phyloP scores from a whole-genome alignment of 2,329 filamentous ascomycete species.

The Coniella lustricola region DNA sequence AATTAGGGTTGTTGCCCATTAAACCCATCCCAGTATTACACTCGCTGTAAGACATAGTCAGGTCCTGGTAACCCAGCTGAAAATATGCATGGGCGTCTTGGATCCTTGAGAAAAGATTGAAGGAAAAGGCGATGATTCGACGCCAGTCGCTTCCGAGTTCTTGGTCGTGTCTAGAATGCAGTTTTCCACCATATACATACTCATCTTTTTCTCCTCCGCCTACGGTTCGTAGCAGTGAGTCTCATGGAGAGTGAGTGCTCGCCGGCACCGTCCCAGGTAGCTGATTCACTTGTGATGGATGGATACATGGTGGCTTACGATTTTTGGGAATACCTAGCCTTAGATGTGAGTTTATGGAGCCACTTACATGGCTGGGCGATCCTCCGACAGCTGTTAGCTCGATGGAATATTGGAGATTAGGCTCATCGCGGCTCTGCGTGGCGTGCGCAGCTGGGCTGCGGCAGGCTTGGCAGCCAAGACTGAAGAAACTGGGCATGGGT shows the following conservation, averaged over 20 bases:
- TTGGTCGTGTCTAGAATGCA: neutral
- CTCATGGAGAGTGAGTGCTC: neutral
- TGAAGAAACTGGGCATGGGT: neutral
- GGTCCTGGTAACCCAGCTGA: too few relatives aligned
- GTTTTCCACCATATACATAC: too few relatives aligned
- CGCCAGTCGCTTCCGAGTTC: neutral
- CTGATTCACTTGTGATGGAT: neutral
- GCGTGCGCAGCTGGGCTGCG: neutral
- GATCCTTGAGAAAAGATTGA: too few relatives aligned
- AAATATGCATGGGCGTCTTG: too few relatives aligned
- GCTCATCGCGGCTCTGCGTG: neutral
- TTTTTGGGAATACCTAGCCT: too few relatives aligned
- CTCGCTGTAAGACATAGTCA: too few relatives aligned
- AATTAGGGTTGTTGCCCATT: too few relatives aligned
- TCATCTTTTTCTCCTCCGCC: too few relatives aligned
- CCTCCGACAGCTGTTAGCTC: constrained; percentile 1
- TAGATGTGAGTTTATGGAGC: too few relatives aligned
- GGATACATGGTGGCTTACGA: neutral
- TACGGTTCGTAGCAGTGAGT: neutral
- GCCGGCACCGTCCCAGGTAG: neutral
- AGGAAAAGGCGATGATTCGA: neutral
- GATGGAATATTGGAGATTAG: constrained; percentile 1
- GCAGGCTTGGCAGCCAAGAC: neutral
- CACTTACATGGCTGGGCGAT: neutral
- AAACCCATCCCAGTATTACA: too few relatives aligned